Percentiles rank a stretch among this genome's conserved stretches.
phyloP scores from a whole-genome alignment of 1,284 basidiomycete species.

The Ganoderma sinense region DNA sequence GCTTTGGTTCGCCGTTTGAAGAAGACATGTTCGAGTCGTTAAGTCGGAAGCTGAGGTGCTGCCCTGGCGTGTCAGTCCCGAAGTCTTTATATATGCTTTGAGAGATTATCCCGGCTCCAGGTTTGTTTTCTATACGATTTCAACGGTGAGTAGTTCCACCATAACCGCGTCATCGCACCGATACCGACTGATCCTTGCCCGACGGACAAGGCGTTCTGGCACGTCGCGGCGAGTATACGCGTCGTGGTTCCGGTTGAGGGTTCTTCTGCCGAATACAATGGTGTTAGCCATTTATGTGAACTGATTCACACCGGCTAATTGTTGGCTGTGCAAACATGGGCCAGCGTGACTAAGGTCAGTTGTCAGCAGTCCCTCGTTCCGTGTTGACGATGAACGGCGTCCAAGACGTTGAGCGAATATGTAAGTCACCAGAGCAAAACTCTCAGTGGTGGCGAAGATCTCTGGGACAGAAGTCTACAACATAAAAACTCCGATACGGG shows the following conservation, averaged over 20 bases:
- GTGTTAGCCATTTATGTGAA: neutral
- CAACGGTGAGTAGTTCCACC: neutral
- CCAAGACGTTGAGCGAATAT: too few species aligned
- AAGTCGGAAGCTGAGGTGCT: too few species aligned
- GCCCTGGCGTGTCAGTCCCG: too few species aligned
- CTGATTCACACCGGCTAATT: neutral
- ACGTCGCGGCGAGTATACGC: too few species aligned
- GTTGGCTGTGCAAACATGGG: neutral
- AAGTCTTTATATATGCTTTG: too few species aligned
- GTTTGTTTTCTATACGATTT: too few species aligned
- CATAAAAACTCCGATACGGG: constrained; percentile 57
- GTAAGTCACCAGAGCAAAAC: too few species aligned
- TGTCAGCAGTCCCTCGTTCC: neutral
- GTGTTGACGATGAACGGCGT: neutral
- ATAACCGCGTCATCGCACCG: neutral
- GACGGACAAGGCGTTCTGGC: neutral
- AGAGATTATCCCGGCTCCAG: too few species aligned
- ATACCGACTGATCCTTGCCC: neutral
- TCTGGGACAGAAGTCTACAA: too few species aligned
- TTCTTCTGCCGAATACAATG: neutral
- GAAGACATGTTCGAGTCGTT: neutral
- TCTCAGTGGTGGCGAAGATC: too few species aligned
- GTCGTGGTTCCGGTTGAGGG: neutral
- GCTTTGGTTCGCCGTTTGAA: neutral
- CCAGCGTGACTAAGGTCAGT: neutral